phyloP scores from a whole-genome alignment of 129 eudicot species.

The Daucus carota region DH1_v3.0 NC_030381.2:54159001-54159500 shows the following conservation, averaged over 20 bases:
- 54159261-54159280: slow-evolving; percentile 38
- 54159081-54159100: slow-evolving; percentile 67
- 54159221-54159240: slow-evolving; percentile 21
- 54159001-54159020: neutral
- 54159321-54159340: slow-evolving; percentile 37
- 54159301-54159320: slow-evolving; percentile 76
- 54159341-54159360: slow-evolving; percentile 36
- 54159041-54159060: slow-evolving; percentile 30
- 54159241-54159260: slow-evolving; percentile 41
- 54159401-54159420: slow-evolving; percentile 80
- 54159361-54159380: slow-evolving; percentile 40
- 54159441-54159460: slow-evolving; percentile 38
- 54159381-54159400: slow-evolving; percentile 70
- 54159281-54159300: slow-evolving; percentile 41
- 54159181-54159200: slow-evolving; percentile 26
- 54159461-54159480: slow-evolving; percentile 38
- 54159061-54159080: slow-evolving; percentile 68
- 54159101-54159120: slow-evolving; percentile 54
- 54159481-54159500: slow-evolving; percentile 26
- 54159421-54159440: slow-evolving; percentile 58
- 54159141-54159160: slow-evolving; percentile 29
- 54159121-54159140: slow-evolving; percentile 76
- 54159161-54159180: slow-evolving; percentile 66
- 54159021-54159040: neutral
- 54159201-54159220: slow-evolving; percentile 29